Conservation (phyloP, 148 eudicot species). For the Polygonum maritimum region DNA sequence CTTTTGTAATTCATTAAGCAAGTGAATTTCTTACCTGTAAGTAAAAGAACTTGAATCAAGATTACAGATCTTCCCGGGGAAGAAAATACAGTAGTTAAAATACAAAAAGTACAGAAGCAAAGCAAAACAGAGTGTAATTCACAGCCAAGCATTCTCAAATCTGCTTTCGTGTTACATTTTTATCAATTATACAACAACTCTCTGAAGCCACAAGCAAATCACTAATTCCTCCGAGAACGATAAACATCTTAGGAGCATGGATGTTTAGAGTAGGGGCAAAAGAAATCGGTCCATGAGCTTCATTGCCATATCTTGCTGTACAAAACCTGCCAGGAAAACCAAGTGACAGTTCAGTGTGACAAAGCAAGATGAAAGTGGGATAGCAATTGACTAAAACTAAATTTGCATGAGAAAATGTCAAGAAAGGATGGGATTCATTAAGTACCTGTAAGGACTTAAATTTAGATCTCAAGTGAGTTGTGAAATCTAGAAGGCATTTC, state of each 20-base stretch:
- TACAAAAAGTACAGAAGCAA: background rate
- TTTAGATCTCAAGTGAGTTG: background rate
- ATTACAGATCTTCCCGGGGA: background rate
- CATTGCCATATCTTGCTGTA: background rate
- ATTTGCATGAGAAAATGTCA: background rate
- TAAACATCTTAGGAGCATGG: background rate
- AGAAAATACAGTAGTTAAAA: background rate
- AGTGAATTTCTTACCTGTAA: background rate
- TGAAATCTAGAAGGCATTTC: background rate
- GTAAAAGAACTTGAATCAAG: background rate
- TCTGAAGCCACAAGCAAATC: background rate
- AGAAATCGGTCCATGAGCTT: background rate
- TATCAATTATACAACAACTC: background rate
- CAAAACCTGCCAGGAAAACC: background rate
- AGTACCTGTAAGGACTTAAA: background rate
- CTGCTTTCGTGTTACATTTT: slow-evolving; percentile 2
- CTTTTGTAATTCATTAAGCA: background rate
- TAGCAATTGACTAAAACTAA: background rate
- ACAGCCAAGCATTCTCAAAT: background rate
- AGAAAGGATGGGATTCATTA: background rate
- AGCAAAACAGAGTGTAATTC: background rate
- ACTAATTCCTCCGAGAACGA: background rate
- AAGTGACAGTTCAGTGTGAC: background rate
- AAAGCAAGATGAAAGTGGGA: background rate
- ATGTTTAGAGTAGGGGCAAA: background rate